Conservation (phyloP, 2,329 filamentous ascomycete species). For the Fusarium sp. region DNA sequence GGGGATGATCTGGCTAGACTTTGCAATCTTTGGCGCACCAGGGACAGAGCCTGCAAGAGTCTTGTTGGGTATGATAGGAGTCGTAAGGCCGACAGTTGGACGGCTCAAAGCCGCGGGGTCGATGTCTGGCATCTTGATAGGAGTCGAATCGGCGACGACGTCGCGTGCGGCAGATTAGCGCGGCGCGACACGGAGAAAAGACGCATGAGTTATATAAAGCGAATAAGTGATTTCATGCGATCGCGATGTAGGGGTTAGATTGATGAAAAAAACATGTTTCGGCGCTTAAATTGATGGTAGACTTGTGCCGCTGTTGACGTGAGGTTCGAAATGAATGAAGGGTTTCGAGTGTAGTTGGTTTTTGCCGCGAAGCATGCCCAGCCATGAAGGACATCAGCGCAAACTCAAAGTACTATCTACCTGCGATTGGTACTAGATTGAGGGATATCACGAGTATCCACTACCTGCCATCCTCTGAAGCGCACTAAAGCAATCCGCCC, state of each 20-base stretch:
- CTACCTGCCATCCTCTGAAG: conserved; percentile 34
- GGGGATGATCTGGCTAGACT: conserved; percentile 72
- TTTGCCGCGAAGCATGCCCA: conserved; percentile 49
- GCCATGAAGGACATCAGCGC: conserved; percentile 31
- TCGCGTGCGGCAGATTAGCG: conserved; percentile 62
- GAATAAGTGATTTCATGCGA: conserved; percentile 55
- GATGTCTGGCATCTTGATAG: conserved; percentile 72
- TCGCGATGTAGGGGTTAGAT: conserved; percentile 53
- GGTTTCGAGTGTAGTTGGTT: conserved; percentile 52
- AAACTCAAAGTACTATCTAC: conserved; percentile 46
- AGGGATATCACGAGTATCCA: conserved; percentile 16
- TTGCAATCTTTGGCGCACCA: conserved; percentile 63
- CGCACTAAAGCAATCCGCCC: conserved; percentile 31
- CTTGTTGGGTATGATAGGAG: conserved; percentile 69
- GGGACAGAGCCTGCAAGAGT: conserved; percentile 66
- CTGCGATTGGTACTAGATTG: neutral
- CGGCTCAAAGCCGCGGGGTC: conserved; percentile 76
- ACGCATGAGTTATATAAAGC: conserved; percentile 59
- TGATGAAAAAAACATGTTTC: conserved; percentile 60
- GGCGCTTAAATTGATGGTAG: conserved; percentile 56
- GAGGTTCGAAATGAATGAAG: conserved; percentile 43
- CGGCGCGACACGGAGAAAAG: conserved; percentile 57
- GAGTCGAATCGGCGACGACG: conserved; percentile 49
- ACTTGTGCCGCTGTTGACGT: conserved; percentile 44
- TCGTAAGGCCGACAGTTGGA: conserved; percentile 67